Evolutionary conservation across 352 stramenopile genomes (phyloP).

Genomic region (Thalassiosira pacifica): DNA sequence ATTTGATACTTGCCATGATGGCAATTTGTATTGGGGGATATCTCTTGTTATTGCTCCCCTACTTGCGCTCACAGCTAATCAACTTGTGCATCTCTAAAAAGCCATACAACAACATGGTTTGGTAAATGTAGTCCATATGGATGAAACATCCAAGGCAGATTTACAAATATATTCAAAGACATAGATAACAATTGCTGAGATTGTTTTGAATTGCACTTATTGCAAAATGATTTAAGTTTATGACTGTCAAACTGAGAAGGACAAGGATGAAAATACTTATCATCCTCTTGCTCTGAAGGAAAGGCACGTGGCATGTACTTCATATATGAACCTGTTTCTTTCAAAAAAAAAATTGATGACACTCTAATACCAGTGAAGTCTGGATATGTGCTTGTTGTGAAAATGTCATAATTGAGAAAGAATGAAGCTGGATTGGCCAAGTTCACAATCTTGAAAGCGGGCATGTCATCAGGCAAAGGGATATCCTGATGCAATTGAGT

Average conservation of each 20-base stretch:
- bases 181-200: no score
- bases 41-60: not conserved
- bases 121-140: not conserved
- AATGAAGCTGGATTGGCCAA: not conserved
- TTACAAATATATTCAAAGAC: no score
- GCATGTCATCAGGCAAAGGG: not conserved
- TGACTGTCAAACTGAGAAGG: not conserved
- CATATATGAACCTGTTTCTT: not conserved
- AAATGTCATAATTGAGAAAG: not conserved
- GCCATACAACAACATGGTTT: not conserved
- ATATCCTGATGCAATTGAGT: slow-evolving; percentile 22
- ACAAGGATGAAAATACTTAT: not conserved
- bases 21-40: not conserved
- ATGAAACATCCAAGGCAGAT: not conserved
- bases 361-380: not conserved
- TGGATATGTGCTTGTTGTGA: not conserved
- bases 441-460: not conserved
- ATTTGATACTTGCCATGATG: no score
- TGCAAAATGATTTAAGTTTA: not conserved
- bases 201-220: not conserved
- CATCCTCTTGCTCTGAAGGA: not conserved
- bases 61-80: not conserved
- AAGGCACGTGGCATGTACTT: not conserved
- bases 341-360: not conserved
- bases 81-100: not conserved